Percentiles rank a stretch among this genome's conserved stretches.
These are phyloP conservation scores for Gaertneriomyces sp. DNA, from an alignment of 192 early-diverging fungal genomes.

Conservation along the genomic window DNA sequence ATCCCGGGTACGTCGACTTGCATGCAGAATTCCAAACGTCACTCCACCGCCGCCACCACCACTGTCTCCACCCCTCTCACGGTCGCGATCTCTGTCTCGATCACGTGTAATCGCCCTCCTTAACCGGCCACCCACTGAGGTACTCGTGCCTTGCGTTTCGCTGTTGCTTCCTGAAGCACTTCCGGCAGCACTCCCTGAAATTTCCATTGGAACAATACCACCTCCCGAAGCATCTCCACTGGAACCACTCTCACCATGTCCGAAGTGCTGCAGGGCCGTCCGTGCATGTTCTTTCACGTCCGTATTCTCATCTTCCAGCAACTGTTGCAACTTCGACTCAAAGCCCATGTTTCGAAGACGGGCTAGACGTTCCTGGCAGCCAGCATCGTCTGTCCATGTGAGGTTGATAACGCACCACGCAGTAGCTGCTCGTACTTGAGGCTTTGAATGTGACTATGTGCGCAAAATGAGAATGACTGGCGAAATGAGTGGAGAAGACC, in stretches of 20 bases:
- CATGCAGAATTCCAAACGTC: no score
- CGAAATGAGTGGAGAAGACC: neutral
- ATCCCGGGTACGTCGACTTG: no score
- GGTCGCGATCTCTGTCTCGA: no score
- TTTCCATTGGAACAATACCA: conserved; percentile 10
- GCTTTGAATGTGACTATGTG: conserved; percentile 50
- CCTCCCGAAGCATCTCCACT: neutral
- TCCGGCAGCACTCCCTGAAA: conserved; percentile 6
- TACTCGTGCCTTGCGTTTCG: no score
- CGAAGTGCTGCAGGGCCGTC: conserved; percentile 61
- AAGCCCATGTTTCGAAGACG: conserved; percentile 54
- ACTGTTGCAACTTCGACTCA: conserved; percentile 47
- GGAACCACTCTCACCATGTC: neutral
- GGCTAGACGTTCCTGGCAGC: conserved; percentile 44
- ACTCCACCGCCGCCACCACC: no score
- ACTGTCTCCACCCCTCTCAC: no score
- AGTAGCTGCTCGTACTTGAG: conserved; percentile 59
- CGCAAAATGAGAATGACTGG: neutral
- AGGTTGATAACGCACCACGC: conserved; percentile 75
- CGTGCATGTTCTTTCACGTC: conserved; percentile 73
- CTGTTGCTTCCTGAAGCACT: conserved; percentile 1
- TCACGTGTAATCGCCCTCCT: no score
- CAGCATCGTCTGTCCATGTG: conserved; percentile 60
- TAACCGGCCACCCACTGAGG: no score
- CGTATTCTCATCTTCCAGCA: conserved; percentile 55